Conservation (phyloP, 1,284 basidiomycete genomes). For the Cutaneotrichosporon sp. region DNA sequence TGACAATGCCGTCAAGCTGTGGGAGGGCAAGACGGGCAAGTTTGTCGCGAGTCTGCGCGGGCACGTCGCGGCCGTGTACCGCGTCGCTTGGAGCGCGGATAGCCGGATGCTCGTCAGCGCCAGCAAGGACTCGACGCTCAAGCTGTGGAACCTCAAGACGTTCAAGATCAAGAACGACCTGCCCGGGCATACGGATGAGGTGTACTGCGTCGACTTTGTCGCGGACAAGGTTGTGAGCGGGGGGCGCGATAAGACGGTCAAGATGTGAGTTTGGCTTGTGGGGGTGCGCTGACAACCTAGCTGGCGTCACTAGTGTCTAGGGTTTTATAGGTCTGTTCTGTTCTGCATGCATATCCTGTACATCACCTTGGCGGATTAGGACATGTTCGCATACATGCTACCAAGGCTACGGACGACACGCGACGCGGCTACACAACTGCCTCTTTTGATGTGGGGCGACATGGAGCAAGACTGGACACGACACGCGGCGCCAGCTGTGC, state of each 20-base stretch:
- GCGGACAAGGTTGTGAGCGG: slow-evolving; percentile 98
- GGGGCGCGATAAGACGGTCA: slow-evolving; percentile 65
- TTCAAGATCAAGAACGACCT: slow-evolving; percentile 92
- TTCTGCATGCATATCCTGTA: not conserved
- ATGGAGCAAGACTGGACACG: not conserved
- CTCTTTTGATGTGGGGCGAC: not conserved
- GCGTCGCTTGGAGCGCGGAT: slow-evolving; percentile 94
- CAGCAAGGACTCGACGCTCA: slow-evolving; percentile 93
- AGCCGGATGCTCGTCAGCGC: slow-evolving; percentile 88
- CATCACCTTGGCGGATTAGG: too few species aligned
- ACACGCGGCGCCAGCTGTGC: not conserved
- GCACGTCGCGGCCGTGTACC: slow-evolving; percentile 92
- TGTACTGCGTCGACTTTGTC: slow-evolving; percentile 97
- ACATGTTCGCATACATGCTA: too few species aligned
- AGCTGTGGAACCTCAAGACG: slow-evolving; percentile 95
- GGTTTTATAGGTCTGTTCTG: too few species aligned
- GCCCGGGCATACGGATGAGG: slow-evolving; percentile 95
- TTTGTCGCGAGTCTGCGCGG: slow-evolving; percentile 86
- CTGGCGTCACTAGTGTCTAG: slow-evolving; percentile 23
- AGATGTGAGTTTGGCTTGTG: slow-evolving; percentile 57
- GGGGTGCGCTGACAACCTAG: slow-evolving; percentile 3
- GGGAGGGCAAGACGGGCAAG: slow-evolving; percentile 92
- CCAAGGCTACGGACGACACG: not conserved
- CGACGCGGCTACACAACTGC: not conserved
- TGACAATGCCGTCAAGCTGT: slow-evolving; percentile 88